These are phyloP conservation scores for Monilinia fructigena DNA, from an alignment of 2,329 filamentous ascomycete species.

Conservation along the genomic window DNA sequence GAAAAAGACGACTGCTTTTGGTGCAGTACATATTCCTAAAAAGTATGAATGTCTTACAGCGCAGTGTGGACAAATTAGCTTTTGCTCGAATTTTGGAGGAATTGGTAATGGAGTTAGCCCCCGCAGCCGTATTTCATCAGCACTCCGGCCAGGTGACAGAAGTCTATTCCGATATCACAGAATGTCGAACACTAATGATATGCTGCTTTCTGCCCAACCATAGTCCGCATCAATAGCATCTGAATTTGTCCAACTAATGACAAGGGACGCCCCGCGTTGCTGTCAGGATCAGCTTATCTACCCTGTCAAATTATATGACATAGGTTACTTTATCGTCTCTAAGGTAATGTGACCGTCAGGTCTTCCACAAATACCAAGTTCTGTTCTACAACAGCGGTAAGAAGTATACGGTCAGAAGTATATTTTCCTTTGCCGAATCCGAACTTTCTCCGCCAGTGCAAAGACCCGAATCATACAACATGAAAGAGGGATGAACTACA, in stretches of 20 bases:
- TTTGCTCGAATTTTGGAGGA: background rate
- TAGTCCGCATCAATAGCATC: background rate
- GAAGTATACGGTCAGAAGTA: slow-evolving; percentile 3
- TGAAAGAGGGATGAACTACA: slow-evolving; percentile 16
- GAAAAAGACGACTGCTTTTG: background rate
- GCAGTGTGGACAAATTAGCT: background rate
- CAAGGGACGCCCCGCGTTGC: slow-evolving; percentile 14
- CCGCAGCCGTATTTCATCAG: slow-evolving; percentile 6
- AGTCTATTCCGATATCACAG: slow-evolving; percentile 13
- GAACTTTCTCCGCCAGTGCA: slow-evolving; percentile 5
- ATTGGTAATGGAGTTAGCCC: background rate
- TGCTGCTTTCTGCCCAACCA: background rate
- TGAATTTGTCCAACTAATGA: background rate
- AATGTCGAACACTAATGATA: background rate
- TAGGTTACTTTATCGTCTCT: slow-evolving; percentile 12
- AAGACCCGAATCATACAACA: slow-evolving; percentile 21
- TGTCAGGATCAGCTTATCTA: background rate
- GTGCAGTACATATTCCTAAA: background rate
- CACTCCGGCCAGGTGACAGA: background rate
- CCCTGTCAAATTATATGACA: slow-evolving; percentile 6
- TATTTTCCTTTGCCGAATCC: slow-evolving; percentile 18
- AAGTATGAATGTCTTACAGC: slow-evolving; percentile 5
- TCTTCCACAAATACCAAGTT: slow-evolving; percentile 9
- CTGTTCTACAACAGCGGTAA: slow-evolving; percentile 15
- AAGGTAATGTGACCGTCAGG: slow-evolving; percentile 19